Evolutionary conservation across 1,284 basidiomycete species (phyloP), one percentile per base, ranked within the genome.

Genomic region (Phellopilus nigrolimitatus): DNA sequence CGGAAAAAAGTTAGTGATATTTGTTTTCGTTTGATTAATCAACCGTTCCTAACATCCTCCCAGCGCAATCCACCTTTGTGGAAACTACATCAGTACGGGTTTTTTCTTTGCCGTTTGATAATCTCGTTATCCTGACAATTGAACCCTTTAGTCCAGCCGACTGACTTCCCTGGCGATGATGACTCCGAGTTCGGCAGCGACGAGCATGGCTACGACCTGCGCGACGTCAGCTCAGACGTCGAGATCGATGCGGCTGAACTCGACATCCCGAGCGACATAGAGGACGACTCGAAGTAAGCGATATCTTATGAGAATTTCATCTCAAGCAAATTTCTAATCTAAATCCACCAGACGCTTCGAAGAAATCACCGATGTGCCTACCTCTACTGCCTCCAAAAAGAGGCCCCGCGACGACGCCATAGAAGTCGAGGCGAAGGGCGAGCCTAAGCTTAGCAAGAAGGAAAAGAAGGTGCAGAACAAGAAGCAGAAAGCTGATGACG

Each of bases 11-110:
- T 89, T 58, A 58, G 75, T 61, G 15, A 40, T 34, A 37, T 25
- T 44, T 49, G 42, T 49, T 40, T 41, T 43, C 33, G 49, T 55
- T 53, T 45, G 58, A 15, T 34, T 45, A 27, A 10, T 12, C 22
- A 42, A 33, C 21, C 12, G 22, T 48, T 39, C 42, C 49, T 47
- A 3, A 49, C 43, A 33, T 37, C 31, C 34, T 30, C 34, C 12
- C 42, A 93, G 91, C 69, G 73, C 84, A 47, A 77, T 97, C 56
- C 85, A 95, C 69, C 70, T 98, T 51, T 82, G 88, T 57, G 95
- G 95, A 55, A 94, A 97, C 73, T 95, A 93, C 72, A 83, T 95
- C 61, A 79, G 82, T 89, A 68, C 49, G 70, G 55, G 39, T 47
- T 34, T 7, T 22, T 38, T 58, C 19, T 55, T 31, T 50, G 55